Conservation (phyloP, 2,329 filamentous ascomycete species). For the Aspergillus sp. region DNA sequence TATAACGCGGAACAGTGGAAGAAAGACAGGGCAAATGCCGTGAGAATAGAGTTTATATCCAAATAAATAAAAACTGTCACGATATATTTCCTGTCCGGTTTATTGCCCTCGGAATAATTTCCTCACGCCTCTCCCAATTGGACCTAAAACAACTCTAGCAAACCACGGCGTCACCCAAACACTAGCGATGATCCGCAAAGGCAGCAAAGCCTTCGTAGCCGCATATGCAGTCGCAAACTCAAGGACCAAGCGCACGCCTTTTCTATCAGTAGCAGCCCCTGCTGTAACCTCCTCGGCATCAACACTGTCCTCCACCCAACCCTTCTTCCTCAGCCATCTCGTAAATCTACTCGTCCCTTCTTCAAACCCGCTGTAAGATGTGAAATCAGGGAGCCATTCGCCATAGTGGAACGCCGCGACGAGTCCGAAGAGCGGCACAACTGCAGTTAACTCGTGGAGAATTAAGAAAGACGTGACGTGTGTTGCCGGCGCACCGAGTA, state of each 20-base stretch:
- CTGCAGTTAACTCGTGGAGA: conserved; percentile 86
- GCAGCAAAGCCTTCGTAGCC: conserved; percentile 81
- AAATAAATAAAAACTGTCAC: conserved; percentile 7
- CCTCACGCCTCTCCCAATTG: conserved; percentile 42
- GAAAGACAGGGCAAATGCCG: background rate
- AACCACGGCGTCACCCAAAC: conserved; percentile 94
- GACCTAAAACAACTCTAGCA: conserved; percentile 64
- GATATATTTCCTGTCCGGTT: background rate
- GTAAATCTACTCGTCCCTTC: conserved; percentile 74
- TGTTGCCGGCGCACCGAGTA: conserved; percentile 75
- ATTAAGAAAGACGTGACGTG: conserved; percentile 85
- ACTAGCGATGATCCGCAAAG: conserved; percentile 72
- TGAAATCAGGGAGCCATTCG: conserved; percentile 65
- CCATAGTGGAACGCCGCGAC: conserved; percentile 78
- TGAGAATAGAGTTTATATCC: conserved; percentile 9
- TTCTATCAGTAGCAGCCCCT: conserved; percentile 29
- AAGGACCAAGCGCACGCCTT: conserved; percentile 56
- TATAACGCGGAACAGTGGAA: conserved; percentile 1
- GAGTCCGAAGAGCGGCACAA: conserved; percentile 74
- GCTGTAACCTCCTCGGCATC: conserved; percentile 34
- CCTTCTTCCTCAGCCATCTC: conserved; percentile 72
- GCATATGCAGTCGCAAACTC: conserved; percentile 87
- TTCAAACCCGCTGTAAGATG: conserved; percentile 37
- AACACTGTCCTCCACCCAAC: conserved; percentile 65
- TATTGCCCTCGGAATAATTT: conserved; percentile 39